These are phyloP conservation scores for Biscogniauxia sp. DNA, from an alignment of 2,329 filamentous ascomycete genomes.

Conservation along the genomic window DNA sequence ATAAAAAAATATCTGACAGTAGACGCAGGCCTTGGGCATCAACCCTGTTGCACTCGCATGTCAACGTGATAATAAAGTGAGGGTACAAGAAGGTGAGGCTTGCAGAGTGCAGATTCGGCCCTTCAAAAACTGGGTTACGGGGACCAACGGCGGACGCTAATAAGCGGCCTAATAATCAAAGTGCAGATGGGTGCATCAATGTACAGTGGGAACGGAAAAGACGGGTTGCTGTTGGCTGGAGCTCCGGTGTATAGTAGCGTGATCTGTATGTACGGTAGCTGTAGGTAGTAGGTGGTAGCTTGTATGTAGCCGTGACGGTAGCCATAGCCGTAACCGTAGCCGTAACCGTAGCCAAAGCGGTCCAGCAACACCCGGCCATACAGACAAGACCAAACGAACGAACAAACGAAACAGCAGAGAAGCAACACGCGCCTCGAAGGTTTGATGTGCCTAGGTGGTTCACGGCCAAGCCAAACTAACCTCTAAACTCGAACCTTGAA, in stretches of 20 bases:
- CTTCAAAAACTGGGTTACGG: neutral
- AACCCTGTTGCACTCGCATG: neutral
- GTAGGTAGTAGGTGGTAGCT: too few species aligned
- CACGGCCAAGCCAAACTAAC: too few species aligned
- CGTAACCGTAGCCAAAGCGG: too few species aligned
- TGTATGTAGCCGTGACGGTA: too few species aligned
- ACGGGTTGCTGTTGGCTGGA: neutral
- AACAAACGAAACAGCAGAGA: neutral
- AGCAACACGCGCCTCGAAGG: neutral
- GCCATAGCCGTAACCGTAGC: too few species aligned
- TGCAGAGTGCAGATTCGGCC: neutral
- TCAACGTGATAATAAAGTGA: neutral
- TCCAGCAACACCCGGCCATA: too few species aligned
- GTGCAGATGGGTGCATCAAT: neutral
- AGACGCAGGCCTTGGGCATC: neutral
- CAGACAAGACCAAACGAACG: neutral
- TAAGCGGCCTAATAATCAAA: neutral
- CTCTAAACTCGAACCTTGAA: neutral
- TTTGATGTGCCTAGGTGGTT: too few species aligned
- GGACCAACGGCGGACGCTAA: neutral
- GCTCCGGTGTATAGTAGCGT: neutral
- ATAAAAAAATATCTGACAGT: neutral
- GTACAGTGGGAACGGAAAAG: neutral
- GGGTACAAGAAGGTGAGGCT: neutral
- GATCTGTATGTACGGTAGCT: neutral